Evolutionary conservation across 495 filamentous ascomycete genomes (phyloP), one percentile per base, ranked within the genome.

Genomic region (Neurospora sp.): DNA sequence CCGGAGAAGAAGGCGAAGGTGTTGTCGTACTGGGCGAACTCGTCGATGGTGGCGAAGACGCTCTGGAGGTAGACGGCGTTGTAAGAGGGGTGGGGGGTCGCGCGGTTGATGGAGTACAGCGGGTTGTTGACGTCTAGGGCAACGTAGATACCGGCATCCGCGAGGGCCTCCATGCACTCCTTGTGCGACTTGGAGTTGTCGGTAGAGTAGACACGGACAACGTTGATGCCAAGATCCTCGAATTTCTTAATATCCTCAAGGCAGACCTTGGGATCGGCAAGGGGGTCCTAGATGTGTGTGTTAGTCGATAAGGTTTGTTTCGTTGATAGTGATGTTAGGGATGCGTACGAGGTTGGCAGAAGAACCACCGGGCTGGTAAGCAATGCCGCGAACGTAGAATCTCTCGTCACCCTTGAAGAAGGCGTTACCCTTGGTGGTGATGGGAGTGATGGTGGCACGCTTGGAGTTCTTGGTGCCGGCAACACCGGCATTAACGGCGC

Each of bases 1-100:
- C 93, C 96, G 31, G 94, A 96, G 87, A 97, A 98, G 90, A 98
- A 98, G 71, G 92, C 92, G 71, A 97, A 86, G 39, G 92, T 95
- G 85, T 99, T 99, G 85, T 85, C 81, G 83, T 97, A 99, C 78
- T 92, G 90, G 76, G 87, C 87, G 78, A 99, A 97, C 73, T 87
- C 90, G 80, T 98, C 95, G 74, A 98, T 90, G 76, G 95, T 98
- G 22, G 95, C 92, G 79, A 98, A 98, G 80, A 98, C 84, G 83
- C 91, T 94, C 84, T 98, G 94, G 38, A 98, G 88, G 78, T 99
- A 99, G 70, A 89, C 89, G 70, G 89, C 87, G 81, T 98, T 99
- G 89, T 99, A 99, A 9, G 95, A 97, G 4, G 82, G 80, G 14
- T 81, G 85, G 59, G 95, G 94, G 22, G 90, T 73, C 10, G 69